These are phyloP conservation scores for Backusella luteola DNA, from an alignment of 192 early-diverging fungal genomes.

Conservation along the genomic window DNA sequence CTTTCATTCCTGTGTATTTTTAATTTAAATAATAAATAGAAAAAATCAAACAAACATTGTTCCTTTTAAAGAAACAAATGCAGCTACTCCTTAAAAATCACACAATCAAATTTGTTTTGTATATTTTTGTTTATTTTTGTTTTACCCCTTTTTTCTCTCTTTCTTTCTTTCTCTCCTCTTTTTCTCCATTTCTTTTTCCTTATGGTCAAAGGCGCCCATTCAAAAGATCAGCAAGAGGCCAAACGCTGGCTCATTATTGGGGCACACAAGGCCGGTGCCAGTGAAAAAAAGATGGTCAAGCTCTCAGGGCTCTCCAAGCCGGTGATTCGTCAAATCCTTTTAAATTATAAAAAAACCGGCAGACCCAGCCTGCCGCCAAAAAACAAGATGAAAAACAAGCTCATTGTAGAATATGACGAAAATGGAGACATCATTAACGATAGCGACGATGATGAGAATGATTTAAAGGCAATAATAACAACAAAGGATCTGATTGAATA, in stretches of 20 bases:
- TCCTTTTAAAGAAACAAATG: not conserved
- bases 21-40: too few species aligned
- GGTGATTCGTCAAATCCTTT: conserved; percentile 33
- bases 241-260: conserved; percentile 36
- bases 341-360: conserved; percentile 33
- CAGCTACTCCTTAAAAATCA: not conserved
- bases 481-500: conserved; percentile 11
- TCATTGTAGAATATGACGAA: conserved; percentile 34
- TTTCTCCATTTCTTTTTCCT: not conserved
- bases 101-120: not conserved
- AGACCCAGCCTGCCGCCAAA: conserved; percentile 20
- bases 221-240: conserved; percentile 16
- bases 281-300: conserved; percentile 23
- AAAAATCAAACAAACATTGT: not conserved
- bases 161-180: not conserved
- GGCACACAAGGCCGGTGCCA: conserved; percentile 34
- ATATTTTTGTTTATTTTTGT: not conserved
- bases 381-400: conserved; percentile 18
- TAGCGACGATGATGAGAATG: conserved; percentile 16
- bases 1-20: not conserved
- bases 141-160: not conserved
- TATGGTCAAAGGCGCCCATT: not conserved
- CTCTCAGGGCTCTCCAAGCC: conserved; percentile 25
- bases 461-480: not conserved
- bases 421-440: conserved; percentile 21